phyloP scores from a whole-genome alignment of 768 basidiomycete genomes.

The Macrolepiota albuminosa region DNA sequence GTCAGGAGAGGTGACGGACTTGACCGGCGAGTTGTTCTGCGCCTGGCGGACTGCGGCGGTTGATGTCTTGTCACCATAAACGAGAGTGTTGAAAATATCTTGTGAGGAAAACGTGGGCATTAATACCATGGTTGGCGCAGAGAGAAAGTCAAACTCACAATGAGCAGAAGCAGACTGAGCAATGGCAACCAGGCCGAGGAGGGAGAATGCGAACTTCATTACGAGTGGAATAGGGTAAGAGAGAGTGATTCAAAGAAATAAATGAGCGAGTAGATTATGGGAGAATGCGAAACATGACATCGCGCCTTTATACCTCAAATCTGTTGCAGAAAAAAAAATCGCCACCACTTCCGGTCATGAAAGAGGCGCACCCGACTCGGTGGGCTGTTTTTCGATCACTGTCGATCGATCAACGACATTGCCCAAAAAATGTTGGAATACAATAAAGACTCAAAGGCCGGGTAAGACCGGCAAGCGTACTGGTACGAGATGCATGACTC shows the following conservation, averaged over 20 bases:
- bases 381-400: neutral
- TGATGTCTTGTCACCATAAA: constrained; percentile 20
- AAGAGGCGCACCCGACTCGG: neutral
- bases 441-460: neutral
- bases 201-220: constrained; percentile 20
- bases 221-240: neutral
- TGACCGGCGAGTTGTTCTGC: constrained; percentile 35
- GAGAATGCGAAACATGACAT: neutral
- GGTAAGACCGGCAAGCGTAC: neutral
- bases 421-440: neutral
- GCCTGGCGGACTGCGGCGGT: constrained; percentile 31
- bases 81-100: constrained; percentile 29
- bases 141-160: constrained; percentile 2
- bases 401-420: neutral
- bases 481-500: neutral
- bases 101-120: neutral
- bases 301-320: neutral
- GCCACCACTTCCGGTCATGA: neutral
- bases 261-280: neutral
- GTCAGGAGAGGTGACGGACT: constrained; percentile 30
- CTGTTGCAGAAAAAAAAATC: neutral
- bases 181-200: constrained; percentile 17
- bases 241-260: constrained; percentile 1
- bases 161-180: constrained; percentile 13
- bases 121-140: neutral